Evolutionary conservation across 495 filamentous ascomycete species (phyloP).

Genomic region (Talaromyces proteolyticus): DNA sequence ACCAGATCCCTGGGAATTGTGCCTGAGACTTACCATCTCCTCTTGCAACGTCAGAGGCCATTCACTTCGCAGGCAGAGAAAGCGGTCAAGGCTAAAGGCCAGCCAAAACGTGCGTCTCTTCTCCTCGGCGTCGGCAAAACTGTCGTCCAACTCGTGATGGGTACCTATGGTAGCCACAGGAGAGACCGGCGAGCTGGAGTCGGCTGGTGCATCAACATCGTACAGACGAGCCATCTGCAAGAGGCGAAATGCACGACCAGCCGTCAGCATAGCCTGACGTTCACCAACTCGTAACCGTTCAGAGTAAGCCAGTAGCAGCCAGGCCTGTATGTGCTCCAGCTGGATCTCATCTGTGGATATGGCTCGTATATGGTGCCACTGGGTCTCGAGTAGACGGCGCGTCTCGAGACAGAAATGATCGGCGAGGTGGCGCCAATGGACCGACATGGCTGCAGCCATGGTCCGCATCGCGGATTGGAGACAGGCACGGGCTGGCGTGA

Average conservation of each 20-base stretch:
- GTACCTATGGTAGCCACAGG: no score
- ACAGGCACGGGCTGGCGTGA: constrained; percentile 18
- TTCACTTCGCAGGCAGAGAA: constrained; percentile 40
- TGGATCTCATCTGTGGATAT: no score
- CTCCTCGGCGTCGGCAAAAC: constrained; percentile 36
- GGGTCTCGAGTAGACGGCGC: no score
- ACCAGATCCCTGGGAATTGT: background rate
- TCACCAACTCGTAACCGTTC: constrained; percentile 37
- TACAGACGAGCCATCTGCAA: constrained; percentile 41
- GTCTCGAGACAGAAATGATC: no score
- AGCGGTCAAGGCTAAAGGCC: constrained; percentile 47
- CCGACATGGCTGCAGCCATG: no score
- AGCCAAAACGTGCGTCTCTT: constrained; percentile 50
- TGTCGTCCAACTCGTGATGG: constrained; percentile 4
- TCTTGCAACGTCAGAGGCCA: constrained; percentile 45
- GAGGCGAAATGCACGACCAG: constrained; percentile 44
- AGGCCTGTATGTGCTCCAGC: constrained; percentile 45
- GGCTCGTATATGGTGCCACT: no score
- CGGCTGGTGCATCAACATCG: constrained; percentile 33
- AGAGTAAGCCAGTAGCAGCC: constrained; percentile 41
- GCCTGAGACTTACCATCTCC: constrained; percentile 34
- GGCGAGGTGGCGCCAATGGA: no score
- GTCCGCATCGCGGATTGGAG: constrained; percentile 53
- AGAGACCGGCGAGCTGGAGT: constrained; percentile 13
- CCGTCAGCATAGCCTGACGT: constrained; percentile 40